These are phyloP conservation scores for Lentinula boryana DNA, from an alignment of 768 basidiomycete species.

Conservation along the genomic window DNA sequence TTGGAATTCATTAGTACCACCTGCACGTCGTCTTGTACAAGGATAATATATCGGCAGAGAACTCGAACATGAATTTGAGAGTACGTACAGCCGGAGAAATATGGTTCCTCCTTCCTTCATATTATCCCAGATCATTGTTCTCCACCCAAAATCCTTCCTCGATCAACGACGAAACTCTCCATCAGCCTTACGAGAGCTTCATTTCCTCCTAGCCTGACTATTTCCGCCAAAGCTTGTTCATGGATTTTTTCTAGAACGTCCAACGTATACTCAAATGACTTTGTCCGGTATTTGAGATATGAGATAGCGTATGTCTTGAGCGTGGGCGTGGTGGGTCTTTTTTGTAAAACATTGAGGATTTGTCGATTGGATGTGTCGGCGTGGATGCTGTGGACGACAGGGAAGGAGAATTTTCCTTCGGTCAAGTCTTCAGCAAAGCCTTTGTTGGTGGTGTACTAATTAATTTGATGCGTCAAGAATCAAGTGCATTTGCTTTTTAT, in stretches of 20 bases:
- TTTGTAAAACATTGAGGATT: conserved; percentile 86
- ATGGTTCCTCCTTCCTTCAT: background rate
- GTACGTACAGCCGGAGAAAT: too few relatives aligned
- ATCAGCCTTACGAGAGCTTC: conserved; percentile 49
- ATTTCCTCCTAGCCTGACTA: conserved; percentile 76
- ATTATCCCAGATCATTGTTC: background rate
- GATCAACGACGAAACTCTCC: conserved; percentile 40
- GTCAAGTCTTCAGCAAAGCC: conserved; percentile 92
- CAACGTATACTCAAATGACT: conserved; percentile 85
- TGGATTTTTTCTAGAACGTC: conserved; percentile 64
- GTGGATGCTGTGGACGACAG: conserved; percentile 84
- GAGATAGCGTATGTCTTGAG: conserved; percentile 76
- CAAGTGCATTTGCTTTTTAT: background rate
- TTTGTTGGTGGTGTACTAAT: conserved; percentile 76
- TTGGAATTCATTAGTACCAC: too few relatives aligned
- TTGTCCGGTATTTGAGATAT: conserved; percentile 70
- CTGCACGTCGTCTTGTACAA: too few relatives aligned
- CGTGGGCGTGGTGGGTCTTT: conserved; percentile 75
- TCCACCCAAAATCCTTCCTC: background rate
- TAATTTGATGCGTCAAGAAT: background rate
- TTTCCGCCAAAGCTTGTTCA: conserved; percentile 60
- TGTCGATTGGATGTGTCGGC: conserved; percentile 71
- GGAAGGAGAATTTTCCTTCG: conserved; percentile 98
- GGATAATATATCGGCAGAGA: too few relatives aligned
- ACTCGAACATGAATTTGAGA: too few relatives aligned